Base-by-base conservation (phyloP, 805 yeast species). In the Yarrowia hollandica region DNA sequence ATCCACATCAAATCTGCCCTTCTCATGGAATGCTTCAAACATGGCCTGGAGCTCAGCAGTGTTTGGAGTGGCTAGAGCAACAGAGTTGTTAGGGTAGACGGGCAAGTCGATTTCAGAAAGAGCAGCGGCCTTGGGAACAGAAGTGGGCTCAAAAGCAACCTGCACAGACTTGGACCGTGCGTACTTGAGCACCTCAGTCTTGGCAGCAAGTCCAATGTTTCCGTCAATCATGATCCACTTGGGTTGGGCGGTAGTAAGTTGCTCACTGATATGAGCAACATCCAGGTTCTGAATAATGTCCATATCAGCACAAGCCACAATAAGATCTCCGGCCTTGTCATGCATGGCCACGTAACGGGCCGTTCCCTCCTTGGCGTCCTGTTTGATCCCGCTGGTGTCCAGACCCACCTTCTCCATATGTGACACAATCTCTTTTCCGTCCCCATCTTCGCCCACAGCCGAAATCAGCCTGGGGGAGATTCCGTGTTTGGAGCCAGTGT, bases 301-400 rank as follows among this genome's bases (percentile, higher is more conserved):
- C 96, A 90, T 90, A 67, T 88, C 96, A 4, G 96, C 92, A 66
- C 89, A 82, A 0, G 96, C 96, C 15, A 88, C 74, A 2, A 86
- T 68, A 46, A 90, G 74, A 3, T 79, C 84, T 1, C 96, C 96
- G 6, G 71, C 67, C 0, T 65, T 63, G 60, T 80, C 81, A 65
- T 89, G 91, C 60, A 83, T 77, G 0, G 95, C 85, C 5, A 82
- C 78, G 66, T 90, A 90, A 65, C 86, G 88, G 0, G 94, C 89
- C 0, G 95, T 85, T 9, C 69, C 66, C 12, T 66, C 63, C 6
- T 60, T 62, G 9, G 62, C 52, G 10, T 65, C 60, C 1, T 69
- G 66, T 12, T 69, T 62, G 3, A 84, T 66, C 0, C 85, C 87
- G 0, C 75, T 65, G 0, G 65, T 63, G 31, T 71, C 73, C 2